These are phyloP conservation scores for Paramecium primaurelia DNA, from an alignment of 73 alveolate species.

Conservation along the genomic window DNA sequence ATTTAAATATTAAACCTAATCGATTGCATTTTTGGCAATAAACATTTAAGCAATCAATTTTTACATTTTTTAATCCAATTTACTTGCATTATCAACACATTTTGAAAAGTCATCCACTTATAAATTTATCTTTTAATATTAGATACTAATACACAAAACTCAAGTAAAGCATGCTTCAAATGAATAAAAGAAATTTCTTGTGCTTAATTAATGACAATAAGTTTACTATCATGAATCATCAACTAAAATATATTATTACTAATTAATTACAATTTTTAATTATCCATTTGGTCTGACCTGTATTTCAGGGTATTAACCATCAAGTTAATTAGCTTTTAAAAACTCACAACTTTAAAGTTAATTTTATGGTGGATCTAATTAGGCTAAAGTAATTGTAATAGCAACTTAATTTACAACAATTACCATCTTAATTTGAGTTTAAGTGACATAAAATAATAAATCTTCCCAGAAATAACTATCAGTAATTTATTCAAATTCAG, in stretches of 20 bases:
- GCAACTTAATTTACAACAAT: not conserved
- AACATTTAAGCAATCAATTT: constrained; percentile 19
- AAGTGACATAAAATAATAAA: not conserved
- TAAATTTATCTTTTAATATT: not conserved
- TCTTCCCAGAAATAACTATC: constrained; percentile 25
- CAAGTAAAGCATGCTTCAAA: not conserved
- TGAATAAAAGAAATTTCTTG: not conserved
- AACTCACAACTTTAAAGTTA: constrained; percentile 18
- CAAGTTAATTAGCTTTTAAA: constrained; percentile 1
- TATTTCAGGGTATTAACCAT: not conserved
- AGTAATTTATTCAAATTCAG: not conserved
- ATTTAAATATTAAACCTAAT: not conserved
- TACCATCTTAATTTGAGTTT: not conserved
- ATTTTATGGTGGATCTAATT: not conserved
- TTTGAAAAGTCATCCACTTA: not conserved
- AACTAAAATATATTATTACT: not conserved
- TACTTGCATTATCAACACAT: constrained; percentile 6
- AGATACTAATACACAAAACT: not conserved
- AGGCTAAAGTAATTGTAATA: not conserved
- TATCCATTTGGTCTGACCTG: not conserved
- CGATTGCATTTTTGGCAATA: constrained; percentile 7
- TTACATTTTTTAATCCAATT: not conserved
- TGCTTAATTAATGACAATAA: not conserved
- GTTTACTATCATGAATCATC: not conserved
- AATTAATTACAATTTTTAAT: not conserved